Evolutionary conservation across 176 grass and related monocot genomes (phyloP).

Genomic region (Phyllostachys edulis): DNA sequence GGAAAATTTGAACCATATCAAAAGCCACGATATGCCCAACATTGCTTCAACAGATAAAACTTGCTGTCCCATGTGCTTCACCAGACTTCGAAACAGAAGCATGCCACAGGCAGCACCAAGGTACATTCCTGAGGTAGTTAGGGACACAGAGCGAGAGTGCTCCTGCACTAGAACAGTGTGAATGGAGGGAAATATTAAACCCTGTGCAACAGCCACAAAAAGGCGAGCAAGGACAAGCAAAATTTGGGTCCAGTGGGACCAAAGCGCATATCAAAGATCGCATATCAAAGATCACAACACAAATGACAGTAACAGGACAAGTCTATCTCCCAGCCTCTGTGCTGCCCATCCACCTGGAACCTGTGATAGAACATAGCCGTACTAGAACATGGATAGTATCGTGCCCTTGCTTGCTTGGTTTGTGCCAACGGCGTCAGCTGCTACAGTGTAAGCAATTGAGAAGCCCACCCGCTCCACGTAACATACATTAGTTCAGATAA

Average conservation of each 20-base stretch:
- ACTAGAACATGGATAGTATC: too few relatives aligned
- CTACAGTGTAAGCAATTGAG: conserved; percentile 58
- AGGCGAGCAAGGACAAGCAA: conserved; percentile 45
- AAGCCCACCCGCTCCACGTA: conserved; percentile 66
- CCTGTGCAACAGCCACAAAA: conserved; percentile 58
- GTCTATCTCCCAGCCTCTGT: too few relatives aligned
- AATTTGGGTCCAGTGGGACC: conserved; percentile 36
- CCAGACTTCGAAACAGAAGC: conserved; percentile 51
- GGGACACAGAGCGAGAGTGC: conserved; percentile 57
- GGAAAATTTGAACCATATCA: conserved; percentile 58
- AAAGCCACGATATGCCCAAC: conserved; percentile 46
- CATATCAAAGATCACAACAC: conserved; percentile 57
- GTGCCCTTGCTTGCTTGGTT: conserved; percentile 59
- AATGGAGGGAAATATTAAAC: conserved; percentile 69
- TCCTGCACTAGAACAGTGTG: conserved; percentile 61
- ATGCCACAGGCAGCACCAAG: conserved; percentile 61
- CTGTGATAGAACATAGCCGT: too few relatives aligned
- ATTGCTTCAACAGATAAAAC: conserved; percentile 56
- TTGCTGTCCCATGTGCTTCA: conserved; percentile 44
- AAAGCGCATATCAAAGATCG: too few relatives aligned
- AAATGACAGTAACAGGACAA: conserved; percentile 58
- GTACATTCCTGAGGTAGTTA: conserved; percentile 67
- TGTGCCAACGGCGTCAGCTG: conserved; percentile 40
- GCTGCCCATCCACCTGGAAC: too few relatives aligned
- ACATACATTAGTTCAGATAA: conserved; percentile 60